Conservation (phyloP, 805 yeast genomes). For the Sugiyamaella mastotermitis region DNA sequence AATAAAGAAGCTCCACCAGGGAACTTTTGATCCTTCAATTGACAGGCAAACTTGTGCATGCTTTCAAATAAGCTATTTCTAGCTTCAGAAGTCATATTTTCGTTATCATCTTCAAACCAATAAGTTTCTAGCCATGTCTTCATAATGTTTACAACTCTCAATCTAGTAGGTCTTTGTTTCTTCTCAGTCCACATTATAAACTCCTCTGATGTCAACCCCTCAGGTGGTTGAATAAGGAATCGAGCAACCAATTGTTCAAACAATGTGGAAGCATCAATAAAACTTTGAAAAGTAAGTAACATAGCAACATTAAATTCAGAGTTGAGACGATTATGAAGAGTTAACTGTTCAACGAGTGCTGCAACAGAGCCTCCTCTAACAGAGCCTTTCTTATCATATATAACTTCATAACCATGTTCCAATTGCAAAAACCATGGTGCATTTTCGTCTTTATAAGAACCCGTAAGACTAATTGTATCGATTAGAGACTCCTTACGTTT, state of each 20-base stretch:
- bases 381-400: conserved; percentile 62
- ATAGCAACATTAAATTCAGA: conserved; percentile 62
- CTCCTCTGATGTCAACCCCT: conserved; percentile 77
- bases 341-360: conserved; percentile 73
- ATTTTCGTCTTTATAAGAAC: conserved; percentile 7
- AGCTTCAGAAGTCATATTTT: conserved; percentile 12
- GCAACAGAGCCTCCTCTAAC: conserved; percentile 79
- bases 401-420: conserved; percentile 41
- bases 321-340: conserved; percentile 60
- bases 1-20: conserved; percentile 39
- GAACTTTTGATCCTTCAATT: conserved; percentile 36
- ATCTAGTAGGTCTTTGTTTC: conserved; percentile 61
- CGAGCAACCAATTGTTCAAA: conserved; percentile 54
- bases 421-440: conserved; percentile 48
- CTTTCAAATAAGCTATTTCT: conserved; percentile 27
- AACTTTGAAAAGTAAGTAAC: conserved; percentile 68
- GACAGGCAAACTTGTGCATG: conserved; percentile 36
- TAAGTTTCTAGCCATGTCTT: conserved; percentile 58
- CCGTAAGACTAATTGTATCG: conserved; percentile 7
- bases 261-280: conserved; percentile 61
- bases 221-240: conserved; percentile 74
- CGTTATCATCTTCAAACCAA: conserved; percentile 46
- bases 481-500: conserved; percentile 8
- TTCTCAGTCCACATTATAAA: conserved; percentile 69
- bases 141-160: conserved; percentile 61